Evolutionary conservation across 139 green algal species (phyloP), one percentile per base, ranked within the genome.

Genomic region (Chlorokybus atmophyticus): DNA sequence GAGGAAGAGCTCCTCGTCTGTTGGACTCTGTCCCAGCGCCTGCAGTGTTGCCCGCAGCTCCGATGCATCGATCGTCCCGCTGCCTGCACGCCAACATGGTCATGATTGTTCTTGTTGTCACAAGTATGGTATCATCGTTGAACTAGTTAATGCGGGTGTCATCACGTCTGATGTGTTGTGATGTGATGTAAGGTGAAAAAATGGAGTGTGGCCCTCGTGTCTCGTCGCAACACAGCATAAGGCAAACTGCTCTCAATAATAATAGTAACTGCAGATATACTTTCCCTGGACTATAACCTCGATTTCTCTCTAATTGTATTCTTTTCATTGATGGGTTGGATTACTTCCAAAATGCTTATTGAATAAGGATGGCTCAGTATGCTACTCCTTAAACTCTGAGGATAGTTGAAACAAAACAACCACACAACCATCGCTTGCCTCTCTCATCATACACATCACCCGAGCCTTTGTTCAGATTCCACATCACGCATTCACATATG

Each of bases 1-100:
- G 2, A 80, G 63, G 51, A 83, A 85, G 17, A 89, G 29, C 27
- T 89, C 82, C 59, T 86, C 82, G 40, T 87, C 81, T 4, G 68
- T 73, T 1, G 72, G 69, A 31, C 68, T 60, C 48, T 87, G 79
- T 1, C 75, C 75, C 50, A 89, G 59, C 3, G 74, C 70, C 0
- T 64, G 50, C 24, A 91, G 29, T 0, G 74, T 74, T 6, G 64
- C 55, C 39, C 74, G 73, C 10, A 86, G 57, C 59, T 85, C 78
- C 35, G 73, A 73, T 4, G 71, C 64, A 53, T 86, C 81, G 23
- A 91, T 86, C 4, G 74, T 82, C 0, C 82, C 79, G 25, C 58
- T 82, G 3, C 38, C 32, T 48, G 44, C 27, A 23, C 44, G 27
- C 44, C 14, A 14, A 44, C 17, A 44, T 17, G 17, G 38, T 44